phyloP scores from a whole-genome alignment of 2,329 filamentous ascomycete species.

The Aureobasidium zeae region DNA sequence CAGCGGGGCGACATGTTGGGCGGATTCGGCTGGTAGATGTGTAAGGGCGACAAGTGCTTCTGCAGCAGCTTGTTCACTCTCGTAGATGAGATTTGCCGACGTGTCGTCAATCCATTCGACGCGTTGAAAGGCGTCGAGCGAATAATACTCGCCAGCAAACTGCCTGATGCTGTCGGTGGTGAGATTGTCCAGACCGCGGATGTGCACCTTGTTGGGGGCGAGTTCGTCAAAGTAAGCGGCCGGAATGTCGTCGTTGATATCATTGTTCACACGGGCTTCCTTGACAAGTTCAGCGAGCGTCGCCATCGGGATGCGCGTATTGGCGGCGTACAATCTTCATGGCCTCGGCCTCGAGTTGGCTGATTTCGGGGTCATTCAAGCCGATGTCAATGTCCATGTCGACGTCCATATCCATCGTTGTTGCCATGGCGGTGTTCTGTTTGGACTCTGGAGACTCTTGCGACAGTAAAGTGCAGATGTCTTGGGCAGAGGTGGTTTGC shows the following conservation, averaged over 20 bases:
- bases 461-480: constrained; percentile 13
- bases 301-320: background rate
- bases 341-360: constrained; percentile 26
- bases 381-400: constrained; percentile 24
- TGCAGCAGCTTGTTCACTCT: constrained; percentile 43
- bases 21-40: constrained; percentile 23
- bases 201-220: constrained; percentile 61
- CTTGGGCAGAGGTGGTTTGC: background rate
- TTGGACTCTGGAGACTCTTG: background rate
- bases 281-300: constrained; percentile 17
- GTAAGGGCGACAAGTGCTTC: constrained; percentile 44
- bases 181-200: constrained; percentile 73
- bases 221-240: constrained; percentile 24
- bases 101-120: constrained; percentile 95
- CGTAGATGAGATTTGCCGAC: constrained; percentile 78
- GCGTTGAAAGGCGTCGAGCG: constrained; percentile 45
- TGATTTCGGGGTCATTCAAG: constrained; percentile 26
- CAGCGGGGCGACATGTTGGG: constrained; percentile 36
- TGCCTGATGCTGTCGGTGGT: constrained; percentile 69
- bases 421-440: constrained; percentile 21
- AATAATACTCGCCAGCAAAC: constrained; percentile 58
- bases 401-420: constrained; percentile 27
- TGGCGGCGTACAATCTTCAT: constrained; percentile 17
- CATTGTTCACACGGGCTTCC: constrained; percentile 28
- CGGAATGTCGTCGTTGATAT: constrained; percentile 23